Conservation (phyloP, 495 filamentous ascomycete species). For the Cercophora sp. region DNA sequence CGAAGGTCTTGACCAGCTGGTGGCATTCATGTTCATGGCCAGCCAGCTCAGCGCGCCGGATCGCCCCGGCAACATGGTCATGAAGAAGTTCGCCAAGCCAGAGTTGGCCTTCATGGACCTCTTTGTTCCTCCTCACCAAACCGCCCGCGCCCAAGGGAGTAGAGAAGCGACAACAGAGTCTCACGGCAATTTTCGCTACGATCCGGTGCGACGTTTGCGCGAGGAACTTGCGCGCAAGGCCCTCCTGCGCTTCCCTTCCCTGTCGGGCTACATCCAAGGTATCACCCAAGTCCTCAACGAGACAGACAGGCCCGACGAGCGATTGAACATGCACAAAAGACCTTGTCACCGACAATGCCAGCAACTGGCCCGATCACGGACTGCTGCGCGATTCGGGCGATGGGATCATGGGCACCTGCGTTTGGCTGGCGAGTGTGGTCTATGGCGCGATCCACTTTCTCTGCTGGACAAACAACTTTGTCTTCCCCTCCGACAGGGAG, state of each 20-base stretch:
- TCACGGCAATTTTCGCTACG: no score
- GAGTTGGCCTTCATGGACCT: no score
- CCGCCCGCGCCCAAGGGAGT: background rate
- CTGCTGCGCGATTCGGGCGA: background rate
- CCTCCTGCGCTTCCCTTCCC: background rate
- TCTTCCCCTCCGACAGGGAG: background rate
- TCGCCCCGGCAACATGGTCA: background rate
- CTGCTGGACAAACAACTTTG: no score
- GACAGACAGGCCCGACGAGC: background rate
- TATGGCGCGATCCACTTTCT: no score
- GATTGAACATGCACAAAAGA: background rate
- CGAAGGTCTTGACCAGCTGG: background rate
- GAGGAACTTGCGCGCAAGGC: background rate
- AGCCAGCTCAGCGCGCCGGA: slow-evolving; percentile 5
- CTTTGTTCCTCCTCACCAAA: no score
- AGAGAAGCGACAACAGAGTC: background rate
- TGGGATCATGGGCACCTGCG: background rate
- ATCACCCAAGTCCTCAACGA: no score
- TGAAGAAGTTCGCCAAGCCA: background rate
- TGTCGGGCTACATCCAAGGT: background rate
- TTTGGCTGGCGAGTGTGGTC: slow-evolving; percentile 4
- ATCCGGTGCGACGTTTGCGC: no score
- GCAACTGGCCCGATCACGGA: slow-evolving; percentile 3
- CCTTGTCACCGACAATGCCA: background rate
- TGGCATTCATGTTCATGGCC: slow-evolving; percentile 2